Conservation (phyloP, 208 protist genomes). For the Wallacemonas sp. region DNA sequence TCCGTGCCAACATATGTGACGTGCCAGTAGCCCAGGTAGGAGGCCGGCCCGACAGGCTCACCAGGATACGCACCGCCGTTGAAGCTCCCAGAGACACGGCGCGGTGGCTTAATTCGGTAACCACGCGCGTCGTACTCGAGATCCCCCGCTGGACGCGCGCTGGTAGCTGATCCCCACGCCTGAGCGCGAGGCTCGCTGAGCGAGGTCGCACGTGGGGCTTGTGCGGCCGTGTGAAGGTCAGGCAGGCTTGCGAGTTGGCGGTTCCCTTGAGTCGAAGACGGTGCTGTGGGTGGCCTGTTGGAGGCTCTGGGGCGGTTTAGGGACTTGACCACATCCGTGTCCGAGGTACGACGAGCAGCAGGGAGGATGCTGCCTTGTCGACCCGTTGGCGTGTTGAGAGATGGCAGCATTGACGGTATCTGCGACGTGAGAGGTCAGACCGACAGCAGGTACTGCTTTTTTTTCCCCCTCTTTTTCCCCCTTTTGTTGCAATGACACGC, state of each 20-base stretch:
- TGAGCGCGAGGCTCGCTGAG: neutral
- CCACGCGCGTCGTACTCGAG: neutral
- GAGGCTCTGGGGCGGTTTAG: neutral
- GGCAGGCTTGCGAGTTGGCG: neutral
- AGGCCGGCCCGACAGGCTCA: constrained; percentile 10
- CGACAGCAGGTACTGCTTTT: too few species aligned
- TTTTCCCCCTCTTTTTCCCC: too few species aligned
- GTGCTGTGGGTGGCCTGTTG: constrained; percentile 4
- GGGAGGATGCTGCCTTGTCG: neutral
- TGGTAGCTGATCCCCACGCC: neutral
- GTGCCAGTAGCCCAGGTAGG: constrained; percentile 23
- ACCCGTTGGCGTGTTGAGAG: neutral
- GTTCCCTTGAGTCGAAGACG: neutral
- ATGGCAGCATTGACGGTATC: constrained; percentile 6
- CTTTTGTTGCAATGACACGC: too few species aligned
- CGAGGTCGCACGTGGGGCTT: neutral
- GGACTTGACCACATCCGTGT: constrained; percentile 7
- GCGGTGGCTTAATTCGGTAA: neutral
- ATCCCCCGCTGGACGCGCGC: too few species aligned
- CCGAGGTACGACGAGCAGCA: neutral
- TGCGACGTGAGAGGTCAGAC: too few species aligned
- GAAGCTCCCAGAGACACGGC: neutral
- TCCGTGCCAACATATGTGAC: constrained; percentile 9
- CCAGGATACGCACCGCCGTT: neutral
- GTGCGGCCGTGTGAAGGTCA: neutral